Percentiles rank a stretch among this genome's conserved stretches.
Evolutionary conservation across 2,329 filamentous ascomycete genomes (phyloP).

Genomic region (Penicillium paneum): DNA sequence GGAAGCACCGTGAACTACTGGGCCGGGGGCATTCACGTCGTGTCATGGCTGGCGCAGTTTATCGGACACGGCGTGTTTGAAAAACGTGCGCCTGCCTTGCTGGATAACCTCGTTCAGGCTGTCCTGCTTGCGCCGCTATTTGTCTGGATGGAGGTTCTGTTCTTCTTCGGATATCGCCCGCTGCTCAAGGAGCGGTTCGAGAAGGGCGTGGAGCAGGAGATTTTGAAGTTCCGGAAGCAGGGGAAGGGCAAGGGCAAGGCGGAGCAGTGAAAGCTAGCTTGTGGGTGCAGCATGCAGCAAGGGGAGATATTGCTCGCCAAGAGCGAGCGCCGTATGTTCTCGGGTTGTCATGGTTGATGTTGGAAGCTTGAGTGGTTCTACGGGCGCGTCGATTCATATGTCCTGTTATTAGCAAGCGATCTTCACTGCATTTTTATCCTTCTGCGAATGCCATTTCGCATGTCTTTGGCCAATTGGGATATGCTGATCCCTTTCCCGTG

Average conservation of each 20-base stretch:
- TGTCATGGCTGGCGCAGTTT: conserved; percentile 86
- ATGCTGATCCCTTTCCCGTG: background rate
- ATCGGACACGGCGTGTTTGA: conserved; percentile 88
- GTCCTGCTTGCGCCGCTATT: conserved; percentile 92
- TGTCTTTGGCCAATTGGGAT: background rate
- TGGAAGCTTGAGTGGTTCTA: background rate
- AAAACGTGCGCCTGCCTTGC: conserved; percentile 77
- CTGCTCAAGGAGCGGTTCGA: conserved; percentile 81
- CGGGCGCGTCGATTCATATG: background rate
- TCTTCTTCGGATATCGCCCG: conserved; percentile 83
- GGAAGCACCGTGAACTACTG: conserved; percentile 59
- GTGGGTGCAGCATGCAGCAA: background rate
- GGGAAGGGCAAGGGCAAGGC: conserved; percentile 21
- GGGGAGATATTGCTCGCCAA: conserved; percentile 6
- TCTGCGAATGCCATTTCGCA: background rate
- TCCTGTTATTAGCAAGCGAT: conserved; percentile 7
- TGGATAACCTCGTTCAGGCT: conserved; percentile 90
- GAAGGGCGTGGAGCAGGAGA: conserved; percentile 69
- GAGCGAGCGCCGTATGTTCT: background rate
- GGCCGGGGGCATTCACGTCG: conserved; percentile 66
- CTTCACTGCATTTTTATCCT: background rate
- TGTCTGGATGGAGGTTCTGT: conserved; percentile 93
- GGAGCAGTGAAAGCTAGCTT: conserved; percentile 12
- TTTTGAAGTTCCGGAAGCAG: conserved; percentile 67
- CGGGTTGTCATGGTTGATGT: background rate